A percentile compares a stretch with the other conserved stretches of the same genome.
These are phyloP conservation scores for Cercophora sp. DNA, from an alignment of 495 filamentous ascomycete species.

Conservation along the genomic window DNA sequence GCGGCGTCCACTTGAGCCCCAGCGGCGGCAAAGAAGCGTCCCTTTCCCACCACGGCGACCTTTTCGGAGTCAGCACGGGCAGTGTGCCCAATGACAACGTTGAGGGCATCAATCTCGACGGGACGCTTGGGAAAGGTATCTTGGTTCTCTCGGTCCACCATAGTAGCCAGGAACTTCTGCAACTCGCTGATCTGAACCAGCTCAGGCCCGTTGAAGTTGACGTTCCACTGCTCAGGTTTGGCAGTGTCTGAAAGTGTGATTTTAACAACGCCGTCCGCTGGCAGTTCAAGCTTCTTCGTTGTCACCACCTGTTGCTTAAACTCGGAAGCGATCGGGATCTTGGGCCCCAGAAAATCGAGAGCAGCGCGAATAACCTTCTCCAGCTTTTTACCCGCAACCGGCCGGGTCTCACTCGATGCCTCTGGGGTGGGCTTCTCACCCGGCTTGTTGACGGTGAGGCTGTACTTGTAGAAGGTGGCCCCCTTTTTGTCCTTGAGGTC, in stretches of 20 bases:
- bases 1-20: constrained; percentile 14
- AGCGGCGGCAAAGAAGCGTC: constrained; percentile 41
- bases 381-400: too few relatives aligned
- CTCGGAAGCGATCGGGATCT: constrained; percentile 60
- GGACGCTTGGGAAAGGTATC: constrained; percentile 35
- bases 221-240: constrained; percentile 35
- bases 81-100: constrained; percentile 42
- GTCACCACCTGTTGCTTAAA: constrained; percentile 52
- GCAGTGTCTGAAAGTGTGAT: constrained; percentile 43
- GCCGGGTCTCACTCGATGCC: too few relatives aligned
- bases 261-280: constrained; percentile 25
- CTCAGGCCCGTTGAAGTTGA: constrained; percentile 38
- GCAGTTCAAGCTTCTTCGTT: constrained; percentile 32
- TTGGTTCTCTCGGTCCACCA: constrained; percentile 35
- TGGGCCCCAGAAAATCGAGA: too few relatives aligned
- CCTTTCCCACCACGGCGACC: constrained; percentile 33
- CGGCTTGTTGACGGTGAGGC: too few relatives aligned
- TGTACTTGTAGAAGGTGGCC: too few relatives aligned
- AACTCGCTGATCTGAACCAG: constrained; percentile 47
- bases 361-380: too few relatives aligned
- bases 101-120: constrained; percentile 45
- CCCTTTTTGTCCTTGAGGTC: too few relatives aligned
- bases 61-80: constrained; percentile 32
- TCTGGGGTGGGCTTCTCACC: too few relatives aligned
- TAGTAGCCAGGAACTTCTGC: constrained; percentile 47